These are phyloP conservation scores for Pharnaceum exiguum DNA, from an alignment of 148 eudicot species.

Conservation along the genomic window DNA sequence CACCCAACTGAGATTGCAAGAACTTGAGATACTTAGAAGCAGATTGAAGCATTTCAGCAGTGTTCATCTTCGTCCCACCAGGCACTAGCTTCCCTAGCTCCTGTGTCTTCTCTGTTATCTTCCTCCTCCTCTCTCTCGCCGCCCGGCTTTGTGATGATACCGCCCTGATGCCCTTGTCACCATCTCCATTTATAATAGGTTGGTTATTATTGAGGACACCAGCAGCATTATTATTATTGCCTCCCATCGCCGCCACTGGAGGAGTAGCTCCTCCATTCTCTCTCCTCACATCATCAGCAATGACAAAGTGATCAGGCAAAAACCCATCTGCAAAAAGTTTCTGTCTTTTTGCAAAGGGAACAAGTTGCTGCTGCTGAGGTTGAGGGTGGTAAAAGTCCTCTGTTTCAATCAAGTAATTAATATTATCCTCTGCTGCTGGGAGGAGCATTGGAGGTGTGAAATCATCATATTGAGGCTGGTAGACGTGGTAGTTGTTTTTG, in stretches of 20 bases:
- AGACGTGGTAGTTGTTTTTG: neutral
- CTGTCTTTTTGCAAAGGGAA: too few relatives aligned
- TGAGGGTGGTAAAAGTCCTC: neutral
- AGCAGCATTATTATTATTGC: too few relatives aligned
- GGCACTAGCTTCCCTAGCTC: slow-evolving; percentile 80
- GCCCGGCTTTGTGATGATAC: slow-evolving; percentile 56
- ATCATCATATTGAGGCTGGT: neutral
- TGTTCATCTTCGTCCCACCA: slow-evolving; percentile 68
- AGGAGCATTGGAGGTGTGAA: slow-evolving; percentile 6
- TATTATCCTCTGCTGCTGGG: slow-evolving; percentile 1
- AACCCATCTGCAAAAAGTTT: neutral
- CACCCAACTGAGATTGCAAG: slow-evolving; percentile 60
- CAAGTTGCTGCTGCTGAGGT: neutral
- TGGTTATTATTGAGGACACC: too few relatives aligned
- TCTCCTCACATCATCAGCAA: neutral
- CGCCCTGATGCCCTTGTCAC: neutral
- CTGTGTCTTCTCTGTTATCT: slow-evolving; percentile 64
- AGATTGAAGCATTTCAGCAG: slow-evolving; percentile 78
- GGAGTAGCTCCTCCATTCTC: too few relatives aligned
- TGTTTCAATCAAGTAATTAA: too few relatives aligned
- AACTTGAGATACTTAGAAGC: slow-evolving; percentile 59
- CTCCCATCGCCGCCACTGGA: too few relatives aligned
- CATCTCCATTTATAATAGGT: neutral
- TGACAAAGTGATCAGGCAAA: neutral
- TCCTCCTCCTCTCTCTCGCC: slow-evolving; percentile 75